phyloP scores from a whole-genome alignment of 345 rosid genomes.

The Moricandia moricandioides region DNA sequence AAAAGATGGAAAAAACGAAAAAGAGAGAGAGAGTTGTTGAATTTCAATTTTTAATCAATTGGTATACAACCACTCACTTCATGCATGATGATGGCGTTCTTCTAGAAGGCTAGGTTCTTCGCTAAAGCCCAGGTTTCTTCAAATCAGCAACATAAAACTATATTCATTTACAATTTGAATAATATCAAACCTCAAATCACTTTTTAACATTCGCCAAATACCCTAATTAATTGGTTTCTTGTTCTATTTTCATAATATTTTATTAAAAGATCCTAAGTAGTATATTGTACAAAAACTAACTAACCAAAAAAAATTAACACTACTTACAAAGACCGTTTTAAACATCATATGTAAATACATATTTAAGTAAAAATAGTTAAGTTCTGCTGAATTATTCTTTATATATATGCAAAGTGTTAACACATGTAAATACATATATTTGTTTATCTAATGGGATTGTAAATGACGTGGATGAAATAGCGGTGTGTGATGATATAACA shows the following conservation, averaged over 20 bases:
- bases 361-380: not conserved
- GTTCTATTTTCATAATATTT: not conserved
- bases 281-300: not conserved
- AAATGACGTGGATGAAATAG: constrained; percentile 17
- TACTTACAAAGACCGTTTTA: not conserved
- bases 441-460: not conserved
- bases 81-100: constrained; percentile 32
- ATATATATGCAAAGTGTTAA: not conserved
- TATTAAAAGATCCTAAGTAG: not conserved
- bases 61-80: constrained; percentile 32
- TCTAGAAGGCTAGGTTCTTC: constrained; percentile 29
- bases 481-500: constrained; percentile 7
- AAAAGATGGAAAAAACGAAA: constrained; percentile 14
- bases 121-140: constrained; percentile 8
- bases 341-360: not conserved
- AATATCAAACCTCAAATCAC: not conserved
- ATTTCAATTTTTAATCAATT: constrained; percentile 19
- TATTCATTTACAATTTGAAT: not conserved
- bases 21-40: constrained; percentile 35
- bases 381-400: not conserved
- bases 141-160: constrained; percentile 11
- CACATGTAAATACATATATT: too few species aligned
- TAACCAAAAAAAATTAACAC: not conserved
- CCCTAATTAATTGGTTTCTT: not conserved
- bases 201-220: not conserved